A percentile compares a stretch with the other conserved stretches of the same genome.
Evolutionary conservation across 2,329 filamentous ascomycete genomes (phyloP).

Genomic region (Pseudogymnoascus sp.): DNA sequence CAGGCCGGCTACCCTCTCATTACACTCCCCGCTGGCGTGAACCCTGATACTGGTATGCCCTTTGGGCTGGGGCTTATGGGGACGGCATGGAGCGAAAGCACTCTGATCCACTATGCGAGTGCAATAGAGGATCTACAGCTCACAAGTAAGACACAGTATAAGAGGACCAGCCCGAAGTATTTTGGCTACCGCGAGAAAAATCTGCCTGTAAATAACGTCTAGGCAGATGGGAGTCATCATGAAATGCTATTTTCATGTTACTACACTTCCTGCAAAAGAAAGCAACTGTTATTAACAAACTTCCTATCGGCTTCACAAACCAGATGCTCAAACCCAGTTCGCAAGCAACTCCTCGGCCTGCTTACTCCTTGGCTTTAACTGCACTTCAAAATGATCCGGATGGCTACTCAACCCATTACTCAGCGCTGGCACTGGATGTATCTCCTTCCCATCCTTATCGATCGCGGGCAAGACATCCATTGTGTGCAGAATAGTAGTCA

Average conservation of each 20-base stretch:
- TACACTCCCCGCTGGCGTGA: neutral
- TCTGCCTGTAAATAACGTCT: constrained; percentile 31
- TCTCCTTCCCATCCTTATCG: constrained; percentile 29
- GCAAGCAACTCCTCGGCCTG: constrained; percentile 3
- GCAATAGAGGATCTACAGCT: constrained; percentile 27
- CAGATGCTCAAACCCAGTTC: neutral
- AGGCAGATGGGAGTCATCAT: neutral
- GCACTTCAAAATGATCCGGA: constrained; percentile 1
- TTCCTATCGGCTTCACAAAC: neutral
- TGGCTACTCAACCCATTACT: neutral
- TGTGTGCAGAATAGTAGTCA: constrained; percentile 33
- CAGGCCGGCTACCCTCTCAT: neutral
- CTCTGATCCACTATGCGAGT: neutral
- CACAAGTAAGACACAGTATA: constrained; percentile 34
- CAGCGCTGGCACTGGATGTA: constrained; percentile 23
- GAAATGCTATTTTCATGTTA: no score
- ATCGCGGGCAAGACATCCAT: constrained; percentile 29
- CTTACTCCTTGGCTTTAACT: neutral
- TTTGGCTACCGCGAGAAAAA: constrained; percentile 41
- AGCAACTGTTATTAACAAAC: neutral
- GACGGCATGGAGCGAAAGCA: neutral
- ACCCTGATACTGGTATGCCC: neutral
- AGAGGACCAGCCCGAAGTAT: constrained; percentile 45
- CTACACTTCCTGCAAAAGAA: no score
- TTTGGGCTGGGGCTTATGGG: neutral